Evolutionary conservation across 768 basidiomycete genomes (phyloP), one percentile per base, ranked within the genome.

Genomic region (Leccinum imitatum): DNA sequence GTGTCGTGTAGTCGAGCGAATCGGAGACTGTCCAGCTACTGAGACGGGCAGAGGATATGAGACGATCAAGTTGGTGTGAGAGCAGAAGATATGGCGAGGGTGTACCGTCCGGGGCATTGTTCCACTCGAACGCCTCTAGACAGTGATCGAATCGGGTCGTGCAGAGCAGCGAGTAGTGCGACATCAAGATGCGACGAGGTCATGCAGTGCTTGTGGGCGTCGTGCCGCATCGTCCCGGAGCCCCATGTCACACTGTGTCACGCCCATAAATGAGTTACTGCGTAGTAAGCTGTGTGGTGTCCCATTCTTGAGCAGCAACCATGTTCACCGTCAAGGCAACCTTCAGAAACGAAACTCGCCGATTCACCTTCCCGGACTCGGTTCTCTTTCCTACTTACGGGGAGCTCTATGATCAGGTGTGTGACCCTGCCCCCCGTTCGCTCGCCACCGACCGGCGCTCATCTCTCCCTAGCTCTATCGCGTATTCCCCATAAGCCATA

Each of bases 241-340:
- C 31, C 59, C 19, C 53, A 47, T 54, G 65, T 63, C 61, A 70
- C 68, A 21, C 60, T 35, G 0, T 41, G 70, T 72, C 68, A 73
- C 70, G 17, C 48, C 41, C 41, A 59, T 67, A 65, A 65, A 69
- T 63, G 50, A 50, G 50, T 57, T 41, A 51, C 55, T 57, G 57
- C 19, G 54, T 30, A 30, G 30, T 30, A 30, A 30, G 30, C 30
- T 9, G 30, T 9, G 30, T 30, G 30, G 30, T 30, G 25, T 41
- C 50, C 55, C 62, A 47, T 33, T 31, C 68, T 70, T 61, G 62
- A 25, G 30, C 71, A 57, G 50, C 64, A 65, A 73, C 78, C 75
- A 86, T 87, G 83, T 90, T 91, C 78, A 84, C 84, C 58, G 82
- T 91, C 69, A 92, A 92, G 75, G 89, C 85, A n/a, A 88, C 87